Base-by-base conservation (phyloP, 148 eudicot genomes). In the Amaranthus cruentus region DNA sequence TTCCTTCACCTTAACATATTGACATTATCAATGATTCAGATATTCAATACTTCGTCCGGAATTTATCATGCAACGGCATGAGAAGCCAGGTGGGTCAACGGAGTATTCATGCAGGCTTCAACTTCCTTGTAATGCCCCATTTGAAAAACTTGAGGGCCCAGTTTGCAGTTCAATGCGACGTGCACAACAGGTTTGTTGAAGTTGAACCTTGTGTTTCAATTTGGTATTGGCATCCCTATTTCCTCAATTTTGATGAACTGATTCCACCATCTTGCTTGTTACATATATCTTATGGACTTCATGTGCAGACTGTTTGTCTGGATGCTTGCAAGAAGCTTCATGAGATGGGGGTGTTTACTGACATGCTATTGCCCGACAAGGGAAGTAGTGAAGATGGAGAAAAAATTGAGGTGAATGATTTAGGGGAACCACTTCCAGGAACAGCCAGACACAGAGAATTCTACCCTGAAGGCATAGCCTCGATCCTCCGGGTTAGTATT, bases 311-410 rank as follows among this genome's bases (percentile, higher is more conserved):
- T 81, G 97, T 88, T 79, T 95, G 97, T 81, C 82, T 95, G 84
- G 93, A 91, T 90, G 97, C 98, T 77, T 95, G 98, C 85, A 91
- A 94, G 89, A 94, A 91, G 89, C 93, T 94, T 65, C 98, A 94
- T 76, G 96, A 94, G 86, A 88, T 90, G 97, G 98, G 98, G 69
- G 98, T 96, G 60, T 91, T 94, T 83, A 94, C 98, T 59, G 97
- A 95, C 84, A 91, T 91, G 98, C 93, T 95, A 75, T 87, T 91
- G 88, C 98, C 98, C 55, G 98, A 95, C 85, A 95, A 87, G 88
- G 98, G 98, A 85, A 90, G 84, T 80, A 86, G 87, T 62, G 88
- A 79, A 77, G 93, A 83, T 69, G 85, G 78, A 63, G 93, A 91
- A 73, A 88, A 87, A 73, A 75, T 73, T 71, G 97, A 89, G 67